These are phyloP conservation scores for Cytospora chrysosperma DNA, from an alignment of 2,329 filamentous ascomycete species.

Conservation along the genomic window DNA sequence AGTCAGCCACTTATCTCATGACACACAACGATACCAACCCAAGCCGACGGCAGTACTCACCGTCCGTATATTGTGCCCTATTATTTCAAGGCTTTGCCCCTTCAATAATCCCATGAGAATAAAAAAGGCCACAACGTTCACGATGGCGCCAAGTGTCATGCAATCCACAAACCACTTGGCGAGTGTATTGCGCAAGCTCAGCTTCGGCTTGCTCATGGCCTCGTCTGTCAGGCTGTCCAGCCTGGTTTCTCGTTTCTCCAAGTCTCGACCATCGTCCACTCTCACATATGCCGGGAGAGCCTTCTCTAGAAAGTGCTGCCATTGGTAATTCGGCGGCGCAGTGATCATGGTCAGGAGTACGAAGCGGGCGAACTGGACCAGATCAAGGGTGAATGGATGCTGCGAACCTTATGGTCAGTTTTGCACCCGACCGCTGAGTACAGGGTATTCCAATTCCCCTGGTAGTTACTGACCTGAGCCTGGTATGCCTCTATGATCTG, in stretches of 20 bases:
- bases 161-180: slow-evolving; percentile 52
- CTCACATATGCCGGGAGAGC: slow-evolving; percentile 47
- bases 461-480: slow-evolving; percentile 36
- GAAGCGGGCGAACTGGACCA: slow-evolving; percentile 53
- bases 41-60: slow-evolving; percentile 26
- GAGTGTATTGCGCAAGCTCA: slow-evolving; percentile 44
- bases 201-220: slow-evolving; percentile 32
- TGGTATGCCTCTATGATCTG: slow-evolving; percentile 53
- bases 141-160: slow-evolving; percentile 45
- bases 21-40: neutral
- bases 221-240: neutral
- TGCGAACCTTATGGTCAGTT: slow-evolving; percentile 18
- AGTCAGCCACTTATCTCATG: too few species aligned
- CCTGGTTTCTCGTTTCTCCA: slow-evolving; percentile 10
- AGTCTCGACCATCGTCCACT: slow-evolving; percentile 26
- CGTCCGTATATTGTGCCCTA: slow-evolving; percentile 39
- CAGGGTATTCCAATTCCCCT: slow-evolving; percentile 7
- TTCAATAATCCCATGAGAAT: slow-evolving; percentile 49
- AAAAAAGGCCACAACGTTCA: slow-evolving; percentile 48
- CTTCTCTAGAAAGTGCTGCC: slow-evolving; percentile 56
- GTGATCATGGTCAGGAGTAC: slow-evolving; percentile 52
- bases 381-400: slow-evolving; percentile 45
- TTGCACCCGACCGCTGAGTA: neutral
- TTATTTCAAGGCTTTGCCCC: slow-evolving; percentile 37
- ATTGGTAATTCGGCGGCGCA: slow-evolving; percentile 57